Conservation (phyloP, 2,329 filamentous ascomycete species). For the Mycosphaerella sp. region DNA sequence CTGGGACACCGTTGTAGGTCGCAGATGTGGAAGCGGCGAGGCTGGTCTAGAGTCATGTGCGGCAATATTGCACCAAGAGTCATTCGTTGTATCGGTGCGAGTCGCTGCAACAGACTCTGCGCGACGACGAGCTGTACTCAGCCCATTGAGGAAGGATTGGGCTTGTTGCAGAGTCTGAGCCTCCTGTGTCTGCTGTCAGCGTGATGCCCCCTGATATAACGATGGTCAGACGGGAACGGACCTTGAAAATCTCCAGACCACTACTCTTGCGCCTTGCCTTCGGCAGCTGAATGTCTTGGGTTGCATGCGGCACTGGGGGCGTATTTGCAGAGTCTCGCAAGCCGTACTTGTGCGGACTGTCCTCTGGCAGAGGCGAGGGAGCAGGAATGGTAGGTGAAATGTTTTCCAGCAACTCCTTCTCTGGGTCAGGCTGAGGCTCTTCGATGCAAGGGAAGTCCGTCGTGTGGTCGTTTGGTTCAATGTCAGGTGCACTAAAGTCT, state of each 20-base stretch:
- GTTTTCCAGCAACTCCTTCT: slow-evolving; percentile 12
- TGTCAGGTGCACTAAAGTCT: slow-evolving; percentile 10
- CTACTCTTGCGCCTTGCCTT: slow-evolving; percentile 30
- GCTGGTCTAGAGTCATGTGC: slow-evolving; percentile 7
- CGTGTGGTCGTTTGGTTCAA: slow-evolving; percentile 8
- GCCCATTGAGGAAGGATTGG: slow-evolving; percentile 31
- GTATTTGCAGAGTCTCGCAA: slow-evolving; percentile 31
- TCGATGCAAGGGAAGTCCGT: slow-evolving; percentile 7
- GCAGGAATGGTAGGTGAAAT: slow-evolving; percentile 29
- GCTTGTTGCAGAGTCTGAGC: slow-evolving; percentile 31
- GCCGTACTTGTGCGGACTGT: slow-evolving; percentile 34
- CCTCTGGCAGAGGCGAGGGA: slow-evolving; percentile 31
- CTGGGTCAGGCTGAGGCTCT: slow-evolving; percentile 12
- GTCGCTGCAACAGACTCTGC: slow-evolving; percentile 23
- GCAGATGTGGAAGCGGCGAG: slow-evolving; percentile 19
- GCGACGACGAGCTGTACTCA: slow-evolving; percentile 29
- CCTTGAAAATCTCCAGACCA: slow-evolving; percentile 32
- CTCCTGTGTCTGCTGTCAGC: slow-evolving; percentile 23
- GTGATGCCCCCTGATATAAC: neutral
- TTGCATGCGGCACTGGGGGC: slow-evolving; percentile 24
- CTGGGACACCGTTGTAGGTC: slow-evolving; percentile 7
- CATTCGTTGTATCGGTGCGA: slow-evolving; percentile 9
- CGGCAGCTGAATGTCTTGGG: slow-evolving; percentile 19
- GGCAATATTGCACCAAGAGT: slow-evolving; percentile 10
- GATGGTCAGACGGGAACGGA: slow-evolving; percentile 4